Evolutionary conservation across 1,284 basidiomycete species (phyloP), one percentile per base, ranked within the genome.

Genomic region (Pyrrhoderma lamaoense): DNA sequence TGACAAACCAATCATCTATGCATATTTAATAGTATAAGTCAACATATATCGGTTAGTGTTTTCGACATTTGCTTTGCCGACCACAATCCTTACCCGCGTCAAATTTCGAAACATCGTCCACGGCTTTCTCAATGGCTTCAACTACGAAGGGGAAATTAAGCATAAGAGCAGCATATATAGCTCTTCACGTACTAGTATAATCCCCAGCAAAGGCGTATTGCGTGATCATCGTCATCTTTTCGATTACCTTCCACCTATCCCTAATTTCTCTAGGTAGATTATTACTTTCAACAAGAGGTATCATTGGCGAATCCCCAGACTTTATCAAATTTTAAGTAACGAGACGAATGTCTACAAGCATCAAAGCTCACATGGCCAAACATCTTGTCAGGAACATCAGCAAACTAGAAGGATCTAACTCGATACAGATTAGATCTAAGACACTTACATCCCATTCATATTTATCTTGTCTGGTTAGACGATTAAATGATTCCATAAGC

Each of bases 121-220:
- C 76, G 8, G 79, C 75, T 55, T 81, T 78, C 56, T 76, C 69
- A 18, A 84, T 79, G 3, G 80, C 79, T 53, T 82, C 80, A 16
- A 83, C 81, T 81, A 47, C 27, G 27, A 3, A 14, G 18, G 21
- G 14, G 21, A 43, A 31, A 25, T 31, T 11, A 31, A 31, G 27
- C 27, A 31, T 5, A 31, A 5, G 11, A 37, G 23, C 25, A 11
- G n/a, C n/a, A 49, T 18, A 36, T 39, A 34, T n/a, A 34, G 1
- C n/a, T n/a, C n/a, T n/a, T n/a, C 11, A 55, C 68, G 31, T 42
- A 79, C 80, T 71, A 21, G 81, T 84, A 56, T 75, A 77, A 58
- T 84, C 81, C 3, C 81, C 81, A 3, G 79, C 75, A 55, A 82
- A 84, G 0, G 80, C 73, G 56, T 84, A 84, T 56, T 84, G 80